Conservation (phyloP, 805 yeast genomes). For the Ogataea pini region DNA sequence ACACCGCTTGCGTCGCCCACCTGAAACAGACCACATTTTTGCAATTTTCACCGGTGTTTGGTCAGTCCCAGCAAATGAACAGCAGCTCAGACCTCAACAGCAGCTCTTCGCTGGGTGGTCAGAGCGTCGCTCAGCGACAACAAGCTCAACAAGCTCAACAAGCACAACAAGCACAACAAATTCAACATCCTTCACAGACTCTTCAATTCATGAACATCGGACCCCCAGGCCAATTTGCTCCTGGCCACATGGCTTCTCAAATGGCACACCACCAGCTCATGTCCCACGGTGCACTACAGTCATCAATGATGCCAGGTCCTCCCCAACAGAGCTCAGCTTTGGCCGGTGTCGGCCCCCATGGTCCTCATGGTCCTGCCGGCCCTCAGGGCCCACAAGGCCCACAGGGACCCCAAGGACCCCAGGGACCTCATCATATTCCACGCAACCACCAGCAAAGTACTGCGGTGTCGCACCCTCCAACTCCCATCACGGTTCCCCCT, state of each 20-base stretch:
- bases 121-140: conserved; percentile 5
- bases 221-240: conserved; percentile 11
- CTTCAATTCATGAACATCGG: conserved; percentile 16
- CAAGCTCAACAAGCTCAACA: conserved; percentile 11
- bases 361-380: not conserved
- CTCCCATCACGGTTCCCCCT: conserved; percentile 25
- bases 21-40: not conserved
- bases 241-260: conserved; percentile 14
- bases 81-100: conserved; percentile 5
- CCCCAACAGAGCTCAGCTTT: conserved; percentile 6
- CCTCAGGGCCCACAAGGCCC: conserved; percentile 1
- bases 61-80: not conserved
- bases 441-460: conserved; percentile 1
- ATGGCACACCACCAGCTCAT: conserved; percentile 14
- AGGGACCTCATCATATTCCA: not conserved
- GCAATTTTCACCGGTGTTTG: not conserved
- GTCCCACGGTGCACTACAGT: conserved; percentile 13
- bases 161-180: conserved; percentile 10
- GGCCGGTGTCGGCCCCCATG: not conserved
- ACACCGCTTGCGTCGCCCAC: not conserved
- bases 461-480: conserved; percentile 17
- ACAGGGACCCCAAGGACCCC: not conserved
- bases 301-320: conserved; percentile 10
- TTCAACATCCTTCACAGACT: conserved; percentile 11
- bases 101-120: conserved; percentile 1